Evolutionary conservation across 2,329 filamentous ascomycete species (phyloP), one percentile per base, ranked within the genome.

Genomic region (Chalaropsis ovoidea): DNA sequence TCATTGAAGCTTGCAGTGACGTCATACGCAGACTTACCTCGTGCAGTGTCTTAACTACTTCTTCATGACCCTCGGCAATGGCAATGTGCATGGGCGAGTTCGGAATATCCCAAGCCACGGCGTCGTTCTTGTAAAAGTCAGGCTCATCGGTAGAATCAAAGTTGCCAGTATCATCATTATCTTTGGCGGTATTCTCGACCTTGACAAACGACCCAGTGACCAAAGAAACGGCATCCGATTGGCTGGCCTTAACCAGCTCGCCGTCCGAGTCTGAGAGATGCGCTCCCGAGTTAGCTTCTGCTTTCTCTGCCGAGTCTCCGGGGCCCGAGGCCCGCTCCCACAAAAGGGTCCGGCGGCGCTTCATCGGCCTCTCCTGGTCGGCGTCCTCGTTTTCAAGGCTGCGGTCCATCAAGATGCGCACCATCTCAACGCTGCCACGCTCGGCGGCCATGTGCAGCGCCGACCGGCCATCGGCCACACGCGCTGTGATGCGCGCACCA

Each of bases 381-480:
- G 82, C 80, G 67, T 86, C 85, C 72, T 91, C 86, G 68, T 94
- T 94, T 39, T 81, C 80, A 66, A 83, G 81, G 71, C 89, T 94
- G 76, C 86, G 90, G 42, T 84, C 79, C 72, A 95, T 81, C 13
- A 95, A 76, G 7, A 86, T 82, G 68, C 81, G 85, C 69, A 94
- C 80, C 68, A 94, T 92, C 19, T 86, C 83, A 1, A 77, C 72
- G 69, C 84, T 77, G 0, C 90, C 90, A 24, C 86, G 81, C 56
- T 84, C 81, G 19, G 89, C 88, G 19, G 90, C 90, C 39, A 95
- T 77, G 73, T 95, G 90, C n/a, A 95, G 79, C 8, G 90, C 87
- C 1, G 89, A 95, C 69, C 84, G 82, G 2, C 90, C 90, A 73
- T 94, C 90, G 0, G 87, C 88, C 47, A 95, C 73, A 62, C 90